phyloP scores from a whole-genome alignment of 1,284 basidiomycete species.

The Fomitopsis betulina region DNA sequence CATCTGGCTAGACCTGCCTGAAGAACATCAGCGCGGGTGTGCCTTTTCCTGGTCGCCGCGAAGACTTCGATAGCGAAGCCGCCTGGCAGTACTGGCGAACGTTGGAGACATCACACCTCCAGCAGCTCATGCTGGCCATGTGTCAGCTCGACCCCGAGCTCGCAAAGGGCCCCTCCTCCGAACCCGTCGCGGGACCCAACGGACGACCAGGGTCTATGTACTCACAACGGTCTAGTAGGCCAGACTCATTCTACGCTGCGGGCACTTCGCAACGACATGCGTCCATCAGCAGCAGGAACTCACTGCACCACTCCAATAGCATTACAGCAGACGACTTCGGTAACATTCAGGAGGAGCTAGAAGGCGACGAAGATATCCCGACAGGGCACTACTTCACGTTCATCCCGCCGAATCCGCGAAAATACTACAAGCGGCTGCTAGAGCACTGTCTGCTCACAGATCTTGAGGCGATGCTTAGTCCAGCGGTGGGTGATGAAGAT shows the following conservation, averaged over 20 bases:
- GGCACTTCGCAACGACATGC: conserved; percentile 39
- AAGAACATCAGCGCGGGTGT: conserved; percentile 87
- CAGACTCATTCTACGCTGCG: conserved; percentile 29
- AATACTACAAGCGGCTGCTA: conserved; percentile 81
- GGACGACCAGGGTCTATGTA: conserved; percentile 57
- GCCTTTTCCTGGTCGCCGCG: conserved; percentile 79
- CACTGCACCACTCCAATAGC: conserved; percentile 34
- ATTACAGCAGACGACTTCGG: conserved; percentile 34
- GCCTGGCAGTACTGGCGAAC: conserved; percentile 85
- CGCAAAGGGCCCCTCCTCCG: conserved; percentile 70
- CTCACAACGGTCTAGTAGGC: conserved; percentile 30
- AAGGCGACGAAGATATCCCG: conserved; percentile 64
- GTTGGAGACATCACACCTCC: conserved; percentile 80
- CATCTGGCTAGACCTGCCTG: conserved; percentile 68
- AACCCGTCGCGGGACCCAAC: conserved; percentile 38
- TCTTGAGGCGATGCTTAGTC: conserved; percentile 83
- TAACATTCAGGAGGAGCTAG: conserved; percentile 37
- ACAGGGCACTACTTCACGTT: conserved; percentile 79
- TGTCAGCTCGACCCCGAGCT: conserved; percentile 85
- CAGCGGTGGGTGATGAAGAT: conserved; percentile 88
- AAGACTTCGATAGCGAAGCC: conserved; percentile 81
- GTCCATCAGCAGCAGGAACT: conserved; percentile 64
- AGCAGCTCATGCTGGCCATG: conserved; percentile 87
- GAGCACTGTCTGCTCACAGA: conserved; percentile 84
- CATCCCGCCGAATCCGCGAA: conserved; percentile 86